phyloP scores from a whole-genome alignment of 31 red algal genomes.

The Porphyra umbilicalis region DNA sequence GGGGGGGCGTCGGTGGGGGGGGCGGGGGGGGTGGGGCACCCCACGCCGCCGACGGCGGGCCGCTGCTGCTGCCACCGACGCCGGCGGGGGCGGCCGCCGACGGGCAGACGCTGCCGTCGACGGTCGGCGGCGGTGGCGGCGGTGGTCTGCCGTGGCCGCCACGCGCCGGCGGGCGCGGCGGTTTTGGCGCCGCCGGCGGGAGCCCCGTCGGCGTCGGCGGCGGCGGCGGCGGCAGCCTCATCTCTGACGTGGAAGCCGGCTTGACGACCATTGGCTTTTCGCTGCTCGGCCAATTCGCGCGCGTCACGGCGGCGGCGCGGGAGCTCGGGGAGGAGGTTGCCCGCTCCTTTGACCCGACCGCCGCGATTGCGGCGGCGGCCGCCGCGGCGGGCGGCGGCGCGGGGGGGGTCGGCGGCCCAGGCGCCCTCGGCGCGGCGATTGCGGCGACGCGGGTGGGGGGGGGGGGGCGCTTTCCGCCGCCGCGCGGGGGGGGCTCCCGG shows the following conservation, averaged over 20 bases:
- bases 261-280: constrained; percentile 23
- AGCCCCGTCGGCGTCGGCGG: too few relatives aligned
- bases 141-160: neutral
- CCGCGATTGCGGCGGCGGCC: neutral
- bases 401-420: neutral
- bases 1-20: neutral
- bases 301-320: constrained; percentile 42
- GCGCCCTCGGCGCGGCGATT: neutral
- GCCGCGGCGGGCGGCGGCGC: neutral
- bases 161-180: neutral
- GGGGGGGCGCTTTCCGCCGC: neutral
- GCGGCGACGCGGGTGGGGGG: neutral
- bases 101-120: neutral
- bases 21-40: neutral
- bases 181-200: too few relatives aligned
- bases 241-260: neutral
- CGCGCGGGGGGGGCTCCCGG: neutral
- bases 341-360: constrained; percentile 22
- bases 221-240: too few relatives aligned
- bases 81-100: constrained; percentile 7
- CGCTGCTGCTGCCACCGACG: neutral
- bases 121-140: neutral
- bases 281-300: constrained; percentile 48
- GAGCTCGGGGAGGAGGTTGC: constrained; percentile 43
- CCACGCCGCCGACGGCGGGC: neutral